Evolutionary conservation across 306 rosid genomes (phyloP).

Genomic region (Corylus americana): DNA sequence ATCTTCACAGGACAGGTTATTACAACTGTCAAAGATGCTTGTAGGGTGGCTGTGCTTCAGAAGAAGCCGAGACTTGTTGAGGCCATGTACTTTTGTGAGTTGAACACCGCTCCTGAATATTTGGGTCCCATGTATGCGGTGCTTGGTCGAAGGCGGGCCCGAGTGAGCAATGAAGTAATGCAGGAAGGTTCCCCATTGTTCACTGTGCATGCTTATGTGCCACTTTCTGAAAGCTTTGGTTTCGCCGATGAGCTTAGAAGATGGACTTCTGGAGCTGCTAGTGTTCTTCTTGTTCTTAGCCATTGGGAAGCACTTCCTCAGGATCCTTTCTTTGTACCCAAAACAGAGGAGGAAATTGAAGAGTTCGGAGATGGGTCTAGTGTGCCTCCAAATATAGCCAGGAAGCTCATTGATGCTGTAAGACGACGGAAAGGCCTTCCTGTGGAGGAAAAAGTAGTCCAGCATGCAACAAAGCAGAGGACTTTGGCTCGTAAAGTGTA

Average conservation of each 20-base stretch:
- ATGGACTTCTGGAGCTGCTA: slow-evolving; percentile 83
- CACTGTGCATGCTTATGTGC: slow-evolving; percentile 87
- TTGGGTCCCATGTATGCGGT: slow-evolving; percentile 90
- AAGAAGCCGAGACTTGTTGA: slow-evolving; percentile 83
- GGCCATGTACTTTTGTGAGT: slow-evolving; percentile 92
- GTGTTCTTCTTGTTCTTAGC: slow-evolving; percentile 85
- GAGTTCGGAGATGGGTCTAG: slow-evolving; percentile 97
- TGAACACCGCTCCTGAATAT: slow-evolving; percentile 72
- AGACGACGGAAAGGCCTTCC: slow-evolving; percentile 86
- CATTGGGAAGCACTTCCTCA: slow-evolving; percentile 89
- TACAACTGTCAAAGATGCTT: slow-evolving; percentile 82
- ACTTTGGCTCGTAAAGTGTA: slow-evolving; percentile 86
- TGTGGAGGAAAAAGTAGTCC: slow-evolving; percentile 91
- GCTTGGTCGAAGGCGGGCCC: slow-evolving; percentile 79
- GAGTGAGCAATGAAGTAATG: slow-evolving; percentile 84
- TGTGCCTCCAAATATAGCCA: slow-evolving; percentile 86
- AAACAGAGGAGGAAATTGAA: slow-evolving; percentile 86
- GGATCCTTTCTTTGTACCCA: slow-evolving; percentile 94
- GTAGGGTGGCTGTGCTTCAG: slow-evolving; percentile 80
- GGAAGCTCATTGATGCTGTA: slow-evolving; percentile 74
- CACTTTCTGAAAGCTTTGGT: slow-evolving; percentile 90
- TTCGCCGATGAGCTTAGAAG: slow-evolving; percentile 87
- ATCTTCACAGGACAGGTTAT: slow-evolving; percentile 80
- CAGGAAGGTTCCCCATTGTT: slow-evolving; percentile 95
- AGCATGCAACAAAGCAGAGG: slow-evolving; percentile 90